Base-by-base conservation (phyloP, 129 eudicot species). In the Centella asiatica region DNA sequence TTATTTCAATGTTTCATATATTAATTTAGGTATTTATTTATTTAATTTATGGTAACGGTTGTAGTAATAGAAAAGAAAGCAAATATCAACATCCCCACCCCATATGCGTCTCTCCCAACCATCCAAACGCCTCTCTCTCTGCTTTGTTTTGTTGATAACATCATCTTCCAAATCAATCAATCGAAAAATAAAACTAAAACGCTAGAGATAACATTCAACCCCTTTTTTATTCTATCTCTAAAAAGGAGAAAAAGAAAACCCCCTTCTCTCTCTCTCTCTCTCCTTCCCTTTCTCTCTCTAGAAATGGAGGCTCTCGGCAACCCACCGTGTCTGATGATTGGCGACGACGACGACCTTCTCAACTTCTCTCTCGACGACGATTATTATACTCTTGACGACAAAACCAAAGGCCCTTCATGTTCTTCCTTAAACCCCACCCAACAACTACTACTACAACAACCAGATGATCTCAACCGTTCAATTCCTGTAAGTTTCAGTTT, bases 281-380 rank as follows among this genome's bases (percentile, higher is more conserved):
- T 5, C 45, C 20, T 44, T 14, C 19, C 36, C 59, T 61, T 44
- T 23, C 54, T 49, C 67, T 4, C 57, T 32, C 40, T 18, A 65
- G 34, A 49, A 60, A 83, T 84, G 93, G 88, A 82, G 58, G 60
- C 74, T 51, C 52, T 78, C 14, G 75, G 59, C 59, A 53, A 74
- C 78, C 33, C 76, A 12, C 49, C 66, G 36, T 66, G 77, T 68
- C 74, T 88, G 52, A 46, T 70, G 57, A 69, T 77, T 51, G 84
- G 73, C n/a, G 84, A 76, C n/a, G 84, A 77, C 13, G 95, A 87
- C 87, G 95, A 87, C 88, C 86, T 88, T 24, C 74, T 88, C 60
- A 78, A 85, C 86, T 88, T 88, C 75, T 69, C 79, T 13, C 77
- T 85, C 36, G 87, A 76, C 31, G 89, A 77, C 32, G 85, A 48